Conservation (phyloP, 2,329 filamentous ascomycete genomes). For the Leptoxyphium fumago region DNA sequence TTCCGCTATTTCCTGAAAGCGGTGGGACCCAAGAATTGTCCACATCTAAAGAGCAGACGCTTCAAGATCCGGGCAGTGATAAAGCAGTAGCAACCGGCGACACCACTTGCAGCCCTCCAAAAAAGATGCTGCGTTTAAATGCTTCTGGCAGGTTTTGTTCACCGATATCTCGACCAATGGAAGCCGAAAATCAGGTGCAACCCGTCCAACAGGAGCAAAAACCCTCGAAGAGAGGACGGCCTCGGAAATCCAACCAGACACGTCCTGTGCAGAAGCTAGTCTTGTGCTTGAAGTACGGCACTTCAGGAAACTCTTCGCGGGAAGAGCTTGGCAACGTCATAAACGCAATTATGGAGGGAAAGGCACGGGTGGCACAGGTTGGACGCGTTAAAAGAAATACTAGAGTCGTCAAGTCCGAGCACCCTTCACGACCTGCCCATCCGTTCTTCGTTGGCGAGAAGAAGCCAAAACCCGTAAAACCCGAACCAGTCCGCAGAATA, state of each 20-base stretch:
- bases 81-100: not conserved
- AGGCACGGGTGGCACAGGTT: constrained; percentile 15
- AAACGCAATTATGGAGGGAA: constrained; percentile 41
- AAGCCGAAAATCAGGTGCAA: constrained; percentile 5
- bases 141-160: constrained; percentile 32
- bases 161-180: constrained; percentile 17
- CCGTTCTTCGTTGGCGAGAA: constrained; percentile 54
- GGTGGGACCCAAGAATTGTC: too few species aligned
- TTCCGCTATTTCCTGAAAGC: too few species aligned
- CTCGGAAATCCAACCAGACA: constrained; percentile 12
- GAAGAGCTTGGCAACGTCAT: constrained; percentile 45
- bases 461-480: constrained; percentile 13
- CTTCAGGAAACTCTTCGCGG: constrained; percentile 28
- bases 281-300: constrained; percentile 36
- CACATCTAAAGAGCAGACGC: too few species aligned
- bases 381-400: not conserved
- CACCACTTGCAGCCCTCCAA: constrained; percentile 14
- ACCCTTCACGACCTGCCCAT: constrained; percentile 30
- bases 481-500: constrained; percentile 16
- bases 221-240: constrained; percentile 14
- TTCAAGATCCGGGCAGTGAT: too few species aligned
- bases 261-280: constrained; percentile 10
- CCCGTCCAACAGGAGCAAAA: constrained; percentile 4
- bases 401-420: not conserved
- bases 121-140: constrained; percentile 26